phyloP scores from a whole-genome alignment of 78 protist genomes.

The Speleostelium caveatum region DNA sequence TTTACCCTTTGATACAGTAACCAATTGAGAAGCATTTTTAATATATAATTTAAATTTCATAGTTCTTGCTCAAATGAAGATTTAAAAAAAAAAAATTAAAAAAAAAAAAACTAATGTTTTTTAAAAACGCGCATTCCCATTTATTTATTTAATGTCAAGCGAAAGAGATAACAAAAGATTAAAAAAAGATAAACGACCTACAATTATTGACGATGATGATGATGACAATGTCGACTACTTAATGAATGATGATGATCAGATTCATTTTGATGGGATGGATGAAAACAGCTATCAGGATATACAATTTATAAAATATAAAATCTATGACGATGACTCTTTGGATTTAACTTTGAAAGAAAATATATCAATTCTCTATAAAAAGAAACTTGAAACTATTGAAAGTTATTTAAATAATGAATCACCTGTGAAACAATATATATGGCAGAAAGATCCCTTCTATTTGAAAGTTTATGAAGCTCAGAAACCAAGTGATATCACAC shows the following conservation, averaged over 20 bases:
- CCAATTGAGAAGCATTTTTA: conserved; percentile 76
- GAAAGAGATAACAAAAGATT: too few species aligned
- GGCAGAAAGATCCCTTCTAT: conserved; percentile 86
- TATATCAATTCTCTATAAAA: too few species aligned
- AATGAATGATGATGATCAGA: too few species aligned
- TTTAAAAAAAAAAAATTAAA: too few species aligned
- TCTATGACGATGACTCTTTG: background rate
- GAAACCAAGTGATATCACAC: background rate
- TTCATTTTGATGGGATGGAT: background rate
- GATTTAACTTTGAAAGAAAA: background rate
- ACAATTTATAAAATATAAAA: conserved; percentile 15
- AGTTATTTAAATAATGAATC: too few species aligned
- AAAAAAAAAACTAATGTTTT: too few species aligned
- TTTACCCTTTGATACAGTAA: conserved; percentile 62
- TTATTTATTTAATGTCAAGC: too few species aligned
- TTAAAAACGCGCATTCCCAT: too few species aligned
- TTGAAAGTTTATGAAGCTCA: conserved; percentile 2
- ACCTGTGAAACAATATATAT: conserved; percentile 50
- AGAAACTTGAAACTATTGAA: background rate
- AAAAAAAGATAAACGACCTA: too few species aligned
- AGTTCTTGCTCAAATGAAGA: too few species aligned
- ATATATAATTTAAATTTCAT: conserved; percentile 52
- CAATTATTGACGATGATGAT: too few species aligned
- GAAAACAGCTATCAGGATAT: background rate
- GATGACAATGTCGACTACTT: too few species aligned